Evolutionary conservation across 306 rosid genomes (phyloP), one percentile per base, ranked within the genome.

Genomic region (Vigna trinervia): DNA sequence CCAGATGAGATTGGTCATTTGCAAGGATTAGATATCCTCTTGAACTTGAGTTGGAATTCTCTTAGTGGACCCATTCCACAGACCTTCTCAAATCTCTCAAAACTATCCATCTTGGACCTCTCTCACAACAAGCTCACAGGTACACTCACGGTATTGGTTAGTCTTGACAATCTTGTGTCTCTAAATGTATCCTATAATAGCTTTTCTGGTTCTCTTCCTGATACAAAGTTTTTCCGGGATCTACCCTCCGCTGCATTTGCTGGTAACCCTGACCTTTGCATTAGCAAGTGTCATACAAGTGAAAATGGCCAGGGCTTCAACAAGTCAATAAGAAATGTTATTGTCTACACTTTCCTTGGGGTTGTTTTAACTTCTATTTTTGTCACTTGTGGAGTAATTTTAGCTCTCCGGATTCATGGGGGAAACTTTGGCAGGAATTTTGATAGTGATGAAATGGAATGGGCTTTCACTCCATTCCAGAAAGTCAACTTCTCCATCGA

Each of bases 391-490:
- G 94, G 89, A 74, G 79, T 86, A 28, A 65, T 87, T 78, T 84
- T 88, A 67, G 88, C 90, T 19, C 76, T 89, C 23, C 80, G 89
- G 83, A 77, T 83, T 69, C 90, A 84, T 39, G 94, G 88, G 66
- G 63, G 69, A 17, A 43, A 64, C 71, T 78, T 73, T 54, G 86
- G 85, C 60, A 78, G 75, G 48, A 81, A 75, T 17, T 66, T 63
- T 26, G 89, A 84, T 23, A 87, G 82, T 72, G 32, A 77, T 74
- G 88, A 84, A 59, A 61, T 87, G 78, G 90, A 89, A 52, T 94
- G 98, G 98, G 86, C 88, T 50, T 92, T 92, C 84, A 94, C 94
- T 73, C 97, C 97, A 76, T 94, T 94, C 84, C 98, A 94, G 47
- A 94, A 90, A 69, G 83, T 94, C 64, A 89, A 86, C 80, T 94